phyloP scores from a whole-genome alignment of 306 rosid species.

The Quillaja saponaria region DNA sequence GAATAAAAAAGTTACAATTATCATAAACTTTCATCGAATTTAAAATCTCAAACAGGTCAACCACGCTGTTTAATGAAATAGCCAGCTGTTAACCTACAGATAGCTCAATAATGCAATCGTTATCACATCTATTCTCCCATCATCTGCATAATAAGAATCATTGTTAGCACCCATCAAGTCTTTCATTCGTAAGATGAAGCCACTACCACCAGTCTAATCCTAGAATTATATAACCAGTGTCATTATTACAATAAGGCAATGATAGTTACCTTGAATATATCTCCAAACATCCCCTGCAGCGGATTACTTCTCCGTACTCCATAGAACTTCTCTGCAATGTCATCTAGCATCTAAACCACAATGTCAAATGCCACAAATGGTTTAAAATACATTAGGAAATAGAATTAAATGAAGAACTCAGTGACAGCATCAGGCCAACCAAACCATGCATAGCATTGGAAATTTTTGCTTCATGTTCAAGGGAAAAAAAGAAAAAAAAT shows the following conservation, averaged over 20 bases:
- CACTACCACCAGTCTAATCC: neutral
- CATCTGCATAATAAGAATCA: slow-evolving; percentile 60
- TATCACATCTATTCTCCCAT: slow-evolving; percentile 53
- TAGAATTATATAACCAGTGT: no score
- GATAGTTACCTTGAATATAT: slow-evolving; percentile 74
- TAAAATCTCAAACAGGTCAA: slow-evolving; percentile 1
- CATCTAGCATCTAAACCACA: slow-evolving; percentile 79
- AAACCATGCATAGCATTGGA: neutral
- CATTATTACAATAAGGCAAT: no score
- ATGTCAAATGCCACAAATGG: slow-evolving; percentile 40
- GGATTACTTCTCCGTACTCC: slow-evolving; percentile 85
- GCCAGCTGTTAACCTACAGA: no score
- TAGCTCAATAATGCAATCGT: slow-evolving; percentile 12
- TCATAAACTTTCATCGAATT: slow-evolving; percentile 15
- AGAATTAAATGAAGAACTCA: slow-evolving; percentile 10
- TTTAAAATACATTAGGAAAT: slow-evolving; percentile 11
- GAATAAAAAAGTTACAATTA: neutral
- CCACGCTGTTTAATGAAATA: no score
- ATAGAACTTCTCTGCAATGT: slow-evolving; percentile 75
- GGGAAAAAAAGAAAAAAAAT: neutral
- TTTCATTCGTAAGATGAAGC: no score
- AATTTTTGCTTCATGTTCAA: neutral
- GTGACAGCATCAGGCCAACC: slow-evolving; percentile 1
- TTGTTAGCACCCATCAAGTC: no score
- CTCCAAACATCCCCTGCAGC: slow-evolving; percentile 88